These are phyloP conservation scores for Casuarina glauca DNA, from an alignment of 306 rosid genomes.

Conservation along the genomic window DNA sequence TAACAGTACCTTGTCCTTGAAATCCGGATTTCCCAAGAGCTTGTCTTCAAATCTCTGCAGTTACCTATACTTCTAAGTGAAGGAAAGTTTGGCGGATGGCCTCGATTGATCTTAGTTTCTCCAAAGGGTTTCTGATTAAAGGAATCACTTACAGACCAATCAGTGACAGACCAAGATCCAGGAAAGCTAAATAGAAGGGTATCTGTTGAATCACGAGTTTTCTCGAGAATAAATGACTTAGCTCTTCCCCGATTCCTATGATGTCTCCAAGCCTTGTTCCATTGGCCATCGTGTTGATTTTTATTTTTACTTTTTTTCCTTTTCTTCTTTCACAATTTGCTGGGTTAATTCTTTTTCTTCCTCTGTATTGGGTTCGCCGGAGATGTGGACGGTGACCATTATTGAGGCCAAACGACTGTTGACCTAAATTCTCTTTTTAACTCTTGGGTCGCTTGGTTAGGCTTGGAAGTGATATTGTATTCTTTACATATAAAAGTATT, in stretches of 20 bases:
- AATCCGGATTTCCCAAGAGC: conserved; percentile 6
- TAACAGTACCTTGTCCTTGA: neutral
- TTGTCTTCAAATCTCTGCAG: conserved; percentile 30
- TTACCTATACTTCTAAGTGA: conserved; percentile 66
- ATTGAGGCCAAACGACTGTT: too few relatives aligned
- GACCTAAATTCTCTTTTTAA: too few relatives aligned
- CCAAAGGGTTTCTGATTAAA: conserved; percentile 44
- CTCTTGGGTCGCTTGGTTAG: too few relatives aligned
- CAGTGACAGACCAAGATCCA: conserved; percentile 37
- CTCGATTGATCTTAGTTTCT: conserved; percentile 36
- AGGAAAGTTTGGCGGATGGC: conserved; percentile 34
- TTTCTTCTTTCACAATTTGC: too few relatives aligned
- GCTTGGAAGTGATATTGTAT: too few relatives aligned
- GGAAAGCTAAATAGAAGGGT: conserved; percentile 47
- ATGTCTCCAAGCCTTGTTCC: conserved; percentile 35
- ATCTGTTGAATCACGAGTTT: conserved; percentile 12
- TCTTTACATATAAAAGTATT: too few relatives aligned
- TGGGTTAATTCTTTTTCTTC: too few relatives aligned
- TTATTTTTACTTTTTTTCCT: too few relatives aligned
- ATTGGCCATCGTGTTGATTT: conserved; percentile 31
- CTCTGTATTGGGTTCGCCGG: too few relatives aligned
- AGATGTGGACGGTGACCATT: too few relatives aligned
- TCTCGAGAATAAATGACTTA: conserved; percentile 25
- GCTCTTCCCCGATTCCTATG: conserved; percentile 39
- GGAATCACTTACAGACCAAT: conserved; percentile 44